Evolutionary conservation across 441 rosid species (phyloP).

Genomic region (Rhodomyrtus psidioides): DNA sequence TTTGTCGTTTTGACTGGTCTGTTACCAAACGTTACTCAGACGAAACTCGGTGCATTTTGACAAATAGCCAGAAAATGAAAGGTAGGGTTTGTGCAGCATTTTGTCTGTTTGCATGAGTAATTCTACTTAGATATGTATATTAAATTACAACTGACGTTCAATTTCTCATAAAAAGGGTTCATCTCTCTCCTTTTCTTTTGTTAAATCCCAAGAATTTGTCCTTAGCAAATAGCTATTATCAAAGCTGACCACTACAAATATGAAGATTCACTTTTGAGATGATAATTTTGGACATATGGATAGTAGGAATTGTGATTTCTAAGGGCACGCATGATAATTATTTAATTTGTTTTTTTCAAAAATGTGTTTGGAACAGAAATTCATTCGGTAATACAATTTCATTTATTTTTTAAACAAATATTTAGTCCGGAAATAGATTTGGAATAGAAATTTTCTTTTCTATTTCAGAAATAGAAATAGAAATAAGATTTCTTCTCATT

Average conservation of each 20-base stretch:
- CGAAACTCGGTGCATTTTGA: neutral
- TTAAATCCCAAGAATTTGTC: neutral
- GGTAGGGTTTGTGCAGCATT: neutral
- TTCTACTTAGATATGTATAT: neutral
- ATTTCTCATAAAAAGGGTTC: neutral
- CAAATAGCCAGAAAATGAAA: neutral
- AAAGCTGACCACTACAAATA: neutral
- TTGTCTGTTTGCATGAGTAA: neutral
- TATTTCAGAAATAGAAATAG: too few species aligned
- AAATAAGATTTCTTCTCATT: too few species aligned
- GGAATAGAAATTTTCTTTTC: too few species aligned
- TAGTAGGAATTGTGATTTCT: neutral
- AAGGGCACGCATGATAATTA: too few species aligned
- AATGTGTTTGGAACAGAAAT: too few species aligned
- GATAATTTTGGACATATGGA: too few species aligned
- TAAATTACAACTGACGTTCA: neutral
- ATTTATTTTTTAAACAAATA: too few species aligned
- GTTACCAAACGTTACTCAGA: neutral
- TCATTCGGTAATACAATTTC: too few species aligned
- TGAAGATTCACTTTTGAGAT: neutral
- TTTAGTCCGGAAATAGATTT: too few species aligned
- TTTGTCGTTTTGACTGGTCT: too few species aligned
- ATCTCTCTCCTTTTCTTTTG: neutral
- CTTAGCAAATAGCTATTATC: neutral
- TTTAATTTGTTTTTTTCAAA: too few species aligned